Percentiles rank a stretch among this genome's conserved stretches.
These are phyloP conservation scores for Microsporum canis DNA, from an alignment of 2,329 filamentous ascomycete genomes.

Conservation along the genomic window DNA sequence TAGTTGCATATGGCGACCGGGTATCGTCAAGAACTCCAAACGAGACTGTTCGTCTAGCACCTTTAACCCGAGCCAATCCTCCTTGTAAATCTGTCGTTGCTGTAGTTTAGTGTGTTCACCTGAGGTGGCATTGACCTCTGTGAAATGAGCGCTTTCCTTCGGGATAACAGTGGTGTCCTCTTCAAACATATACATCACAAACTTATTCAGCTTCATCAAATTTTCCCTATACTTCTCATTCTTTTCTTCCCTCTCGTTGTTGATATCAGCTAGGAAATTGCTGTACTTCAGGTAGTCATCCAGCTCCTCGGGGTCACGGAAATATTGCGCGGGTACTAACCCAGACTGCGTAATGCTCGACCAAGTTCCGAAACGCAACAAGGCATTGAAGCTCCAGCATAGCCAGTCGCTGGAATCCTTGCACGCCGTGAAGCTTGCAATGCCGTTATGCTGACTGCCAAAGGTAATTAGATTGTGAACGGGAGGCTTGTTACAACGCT, in stretches of 20 bases:
- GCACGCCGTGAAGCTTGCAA: slow-evolving; percentile 70
- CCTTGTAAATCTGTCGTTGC: slow-evolving; percentile 62
- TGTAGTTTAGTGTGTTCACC: slow-evolving; percentile 54
- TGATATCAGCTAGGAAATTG: slow-evolving; percentile 89
- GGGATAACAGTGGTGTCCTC: slow-evolving; percentile 79
- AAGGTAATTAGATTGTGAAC: slow-evolving; percentile 76
- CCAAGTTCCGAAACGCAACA: slow-evolving; percentile 75
- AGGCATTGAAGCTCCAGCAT: slow-evolving; percentile 66
- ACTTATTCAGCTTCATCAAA: slow-evolving; percentile 56
- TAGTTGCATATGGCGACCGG: slow-evolving; percentile 77
- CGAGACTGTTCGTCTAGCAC: slow-evolving; percentile 66
- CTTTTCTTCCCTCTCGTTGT: slow-evolving; percentile 74
- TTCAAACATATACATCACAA: slow-evolving; percentile 83
- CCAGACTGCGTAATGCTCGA: slow-evolving; percentile 61
- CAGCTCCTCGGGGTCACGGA: slow-evolving; percentile 58
- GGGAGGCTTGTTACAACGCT: slow-evolving; percentile 69
- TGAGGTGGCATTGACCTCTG: slow-evolving; percentile 62
- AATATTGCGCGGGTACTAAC: slow-evolving; percentile 92
- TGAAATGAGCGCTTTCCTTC: slow-evolving; percentile 85
- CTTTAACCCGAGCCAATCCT: slow-evolving; percentile 88
- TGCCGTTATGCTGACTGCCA: slow-evolving; percentile 86
- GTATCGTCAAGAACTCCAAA: slow-evolving; percentile 59
- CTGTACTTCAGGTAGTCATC: slow-evolving; percentile 65
- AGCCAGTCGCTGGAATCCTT: slow-evolving; percentile 55
- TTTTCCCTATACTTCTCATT: slow-evolving; percentile 63